Evolutionary conservation across 2,329 filamentous ascomycete genomes (phyloP), one percentile per base, ranked within the genome.

Genomic region (Mollisia scopiformis): DNA sequence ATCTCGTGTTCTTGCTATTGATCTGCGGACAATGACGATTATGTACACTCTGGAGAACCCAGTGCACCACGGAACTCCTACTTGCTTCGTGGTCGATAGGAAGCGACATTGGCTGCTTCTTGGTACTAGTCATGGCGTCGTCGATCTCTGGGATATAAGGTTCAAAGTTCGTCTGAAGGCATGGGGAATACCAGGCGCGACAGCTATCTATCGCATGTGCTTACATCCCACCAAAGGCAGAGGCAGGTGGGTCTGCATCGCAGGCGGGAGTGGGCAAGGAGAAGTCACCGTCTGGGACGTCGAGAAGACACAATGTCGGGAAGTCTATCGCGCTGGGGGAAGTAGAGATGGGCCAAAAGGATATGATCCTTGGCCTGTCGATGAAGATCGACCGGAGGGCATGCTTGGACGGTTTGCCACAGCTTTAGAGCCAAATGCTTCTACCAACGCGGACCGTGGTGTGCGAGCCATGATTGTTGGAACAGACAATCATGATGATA

Each of bases 281-380:
- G 95, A 99, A 73, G 86, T 99, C 31, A 96, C 92, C 0, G 90
- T 96, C 0, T 99, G 95, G 95, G 95, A 98, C 71, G 81, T 98
- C 16, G 94, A 98, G 73, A 96, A 94, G 77, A 87, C 88, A 7
- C 84, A 90, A 49, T 99, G 95, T 71, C 86, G 92, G 61, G 93
- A 98, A 74, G 88, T 97, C 1, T 97, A 96, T 74, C 88, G 92
- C 74, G 74, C 82, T 7, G 84, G 87, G 1, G 84, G 85, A 27
- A 81, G 78, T 55, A 84, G 86, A 76, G 83, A 89, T 60, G 78
- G 78, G 0, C 77, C 83, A 1, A 88, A 86, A 70, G 84, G 84
- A 25, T 96, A 96, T 73, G 89, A 93, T 49, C 85, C 94, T 2
- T 93, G 92, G 84, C 90, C 93, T 54, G 88, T 97, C 1, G 95